These are phyloP conservation scores for Apiospora hydei DNA, from an alignment of 2,329 filamentous ascomycete species.

Conservation along the genomic window DNA sequence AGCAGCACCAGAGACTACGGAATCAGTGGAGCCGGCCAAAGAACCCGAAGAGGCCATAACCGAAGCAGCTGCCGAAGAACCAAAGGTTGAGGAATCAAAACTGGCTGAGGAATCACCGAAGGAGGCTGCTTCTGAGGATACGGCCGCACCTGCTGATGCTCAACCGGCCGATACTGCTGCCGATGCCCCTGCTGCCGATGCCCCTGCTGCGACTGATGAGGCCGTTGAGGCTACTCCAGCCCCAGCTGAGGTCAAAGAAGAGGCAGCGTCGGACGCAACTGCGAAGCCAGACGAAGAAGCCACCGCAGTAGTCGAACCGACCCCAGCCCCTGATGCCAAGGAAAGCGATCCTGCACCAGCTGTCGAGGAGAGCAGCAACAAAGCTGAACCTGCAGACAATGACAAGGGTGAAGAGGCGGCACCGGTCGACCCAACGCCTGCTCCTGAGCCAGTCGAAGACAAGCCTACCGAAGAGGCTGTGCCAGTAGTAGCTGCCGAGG, in stretches of 20 bases:
- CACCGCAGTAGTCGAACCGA: background rate
- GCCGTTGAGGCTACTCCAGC: constrained; percentile 5
- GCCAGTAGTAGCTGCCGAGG: constrained; percentile 25
- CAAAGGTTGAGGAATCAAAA: constrained; percentile 7
- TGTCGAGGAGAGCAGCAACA: background rate
- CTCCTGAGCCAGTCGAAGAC: constrained; percentile 8
- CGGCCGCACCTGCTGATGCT: constrained; percentile 1
- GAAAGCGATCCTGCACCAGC: background rate
- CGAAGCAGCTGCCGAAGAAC: background rate
- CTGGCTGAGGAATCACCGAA: background rate
- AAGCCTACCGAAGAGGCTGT: constrained; percentile 19
- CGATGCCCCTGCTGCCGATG: constrained; percentile 7
- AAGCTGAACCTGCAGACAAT: background rate
- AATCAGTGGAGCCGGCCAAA: constrained; percentile 49
- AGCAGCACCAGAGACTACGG: constrained; percentile 49
- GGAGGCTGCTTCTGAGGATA: constrained; percentile 26
- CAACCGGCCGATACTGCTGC: background rate
- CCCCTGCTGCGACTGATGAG: constrained; percentile 4
- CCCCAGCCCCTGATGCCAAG: background rate
- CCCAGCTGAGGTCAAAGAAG: constrained; percentile 2
- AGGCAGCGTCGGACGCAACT: background rate
- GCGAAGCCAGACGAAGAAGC: background rate
- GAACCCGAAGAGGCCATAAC: constrained; percentile 55
- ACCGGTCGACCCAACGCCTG: constrained; percentile 19
- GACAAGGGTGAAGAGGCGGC: constrained; percentile 22